Base-by-base conservation (phyloP, 2,329 filamentous ascomycete genomes). In the Pseudonectria buxi region DNA sequence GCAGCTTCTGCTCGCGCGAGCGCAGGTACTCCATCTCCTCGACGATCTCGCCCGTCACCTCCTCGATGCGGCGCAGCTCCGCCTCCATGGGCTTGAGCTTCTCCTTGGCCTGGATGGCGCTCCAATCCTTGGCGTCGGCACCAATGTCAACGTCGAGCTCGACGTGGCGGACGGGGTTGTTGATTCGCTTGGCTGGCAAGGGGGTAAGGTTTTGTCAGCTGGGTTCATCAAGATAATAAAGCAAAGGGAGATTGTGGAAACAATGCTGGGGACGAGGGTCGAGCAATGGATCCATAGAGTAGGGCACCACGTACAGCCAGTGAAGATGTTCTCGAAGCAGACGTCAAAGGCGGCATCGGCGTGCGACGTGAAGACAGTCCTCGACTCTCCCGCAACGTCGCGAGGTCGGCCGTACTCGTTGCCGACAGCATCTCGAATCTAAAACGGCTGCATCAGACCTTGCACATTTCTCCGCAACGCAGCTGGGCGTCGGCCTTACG, bases 21-120 rank as follows among this genome's bases (percentile, higher is more conserved):
- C 92, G 78, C 53, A 98, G 77, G 68, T 96, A 98, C 47, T 96
- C 90, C 90, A 98, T 94, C 74, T 96, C 90, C 45, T 65, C 65
- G 32, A 95, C 90, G 46, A 96, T 80, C 68, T 96, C 90, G 47
- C 72, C 74, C 26, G 94, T 84, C 58, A 90, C 75, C 68, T 95
- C 92, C 63, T 95, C 88, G 56, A 96, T 85, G 50, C 88, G 81
- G 55, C 89, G 82, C 56, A 98, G 77, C 63, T 96, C 92, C 13
- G 86, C 88, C 69, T 98, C 92, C 53, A 95, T 79, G 31, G 92
- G 92, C 76, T 95, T 94, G 53, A 98, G 81, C 74, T 96, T 96
- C 77, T 98, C 92, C 45, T 82, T 85, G 39, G 87, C 87, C 68
- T 95, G 88, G 60, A 96, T 94, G 51, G 87, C 87, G 47, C 83